Evolutionary conservation across 805 yeast species (phyloP), one percentile per base, ranked within the genome.

Genomic region (Torulaspora quercuum): DNA sequence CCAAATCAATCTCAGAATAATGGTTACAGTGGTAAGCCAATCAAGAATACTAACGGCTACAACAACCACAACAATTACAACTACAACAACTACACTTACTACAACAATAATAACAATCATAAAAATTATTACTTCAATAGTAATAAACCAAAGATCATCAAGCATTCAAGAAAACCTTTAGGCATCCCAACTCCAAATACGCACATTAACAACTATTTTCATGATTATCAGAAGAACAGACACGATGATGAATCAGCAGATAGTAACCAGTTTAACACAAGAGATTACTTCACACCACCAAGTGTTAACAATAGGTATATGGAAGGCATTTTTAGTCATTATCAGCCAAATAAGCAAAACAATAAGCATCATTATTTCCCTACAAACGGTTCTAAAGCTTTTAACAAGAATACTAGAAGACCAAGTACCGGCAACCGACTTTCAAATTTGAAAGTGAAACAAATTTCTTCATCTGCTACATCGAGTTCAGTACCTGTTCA

Each of bases 241-340:
- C 44, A 46, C 20, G 37, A 48, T 8, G 42, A 44, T 29, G 42
- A 40, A 27, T 36, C 26, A 15, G 35, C 34, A 24, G 38, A 34
- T 30, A 33, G 37, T 23, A 40, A 43, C n/a, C 38, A 50, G 11
- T 80, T 73, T 50, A 76, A 76, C 47, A 69, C 90, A 34, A 81
- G 78, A 49, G 90, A 83, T 53, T 80, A 72, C 48, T 83, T 82
- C 55, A 83, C 92, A 3, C 92, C 92, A 3, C 82, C 82, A 37
- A 76, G 88, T 16, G 81, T 78, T 5, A 74, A 78, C 50, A 76
- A 74, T 40, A 81, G 78, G 46, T 82, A 79, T 55, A 74, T 82
- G 82, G 86, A 77, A 37, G 65, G 65, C 45, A 78, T 79, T 45
- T 79, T 61, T 62, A 72, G 64, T 57, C 68, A 45, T 21, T 37